Percentiles rank a stretch among this genome's conserved stretches.
Evolutionary conservation across 108 stramenopile species (phyloP).

Genomic region (Nannochloropsis salina): DNA sequence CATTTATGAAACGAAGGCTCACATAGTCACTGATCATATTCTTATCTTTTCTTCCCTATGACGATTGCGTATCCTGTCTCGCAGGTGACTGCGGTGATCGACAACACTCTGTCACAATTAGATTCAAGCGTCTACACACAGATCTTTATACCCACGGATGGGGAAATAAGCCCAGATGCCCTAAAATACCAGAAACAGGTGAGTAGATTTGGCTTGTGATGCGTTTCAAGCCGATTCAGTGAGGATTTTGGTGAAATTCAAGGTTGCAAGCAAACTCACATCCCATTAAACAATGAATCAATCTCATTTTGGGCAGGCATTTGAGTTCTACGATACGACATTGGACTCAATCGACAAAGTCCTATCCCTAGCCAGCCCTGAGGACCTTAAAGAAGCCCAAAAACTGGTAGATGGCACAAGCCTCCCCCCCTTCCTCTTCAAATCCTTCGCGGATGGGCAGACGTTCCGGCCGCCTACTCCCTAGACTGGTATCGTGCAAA

Average conservation of each 20-base stretch:
- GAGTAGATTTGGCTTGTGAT: neutral
- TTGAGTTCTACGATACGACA: neutral
- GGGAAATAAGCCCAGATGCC: neutral
- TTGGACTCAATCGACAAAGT: slow-evolving; percentile 15
- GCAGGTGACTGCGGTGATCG: neutral
- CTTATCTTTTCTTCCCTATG: no score
- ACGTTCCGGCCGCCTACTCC: neutral
- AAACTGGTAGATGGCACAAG: neutral
- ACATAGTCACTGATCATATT: no score
- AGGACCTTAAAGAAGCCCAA: neutral
- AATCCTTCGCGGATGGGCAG: neutral
- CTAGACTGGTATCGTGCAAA: neutral
- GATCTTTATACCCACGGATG: neutral
- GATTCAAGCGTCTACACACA: slow-evolving; percentile 20
- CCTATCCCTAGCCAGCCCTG: neutral
- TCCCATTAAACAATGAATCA: no score
- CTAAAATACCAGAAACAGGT: slow-evolving; percentile 10
- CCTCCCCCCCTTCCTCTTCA: slow-evolving; percentile 15
- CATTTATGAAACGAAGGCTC: no score
- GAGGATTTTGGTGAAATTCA: no score
- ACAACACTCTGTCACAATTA: neutral
- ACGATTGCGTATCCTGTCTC: no score
- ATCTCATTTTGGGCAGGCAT: neutral
- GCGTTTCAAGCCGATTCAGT: no score
- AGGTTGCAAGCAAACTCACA: no score